phyloP scores from a whole-genome alignment of 2,329 filamentous ascomycete genomes.

The Leptographium flavum region DNA sequence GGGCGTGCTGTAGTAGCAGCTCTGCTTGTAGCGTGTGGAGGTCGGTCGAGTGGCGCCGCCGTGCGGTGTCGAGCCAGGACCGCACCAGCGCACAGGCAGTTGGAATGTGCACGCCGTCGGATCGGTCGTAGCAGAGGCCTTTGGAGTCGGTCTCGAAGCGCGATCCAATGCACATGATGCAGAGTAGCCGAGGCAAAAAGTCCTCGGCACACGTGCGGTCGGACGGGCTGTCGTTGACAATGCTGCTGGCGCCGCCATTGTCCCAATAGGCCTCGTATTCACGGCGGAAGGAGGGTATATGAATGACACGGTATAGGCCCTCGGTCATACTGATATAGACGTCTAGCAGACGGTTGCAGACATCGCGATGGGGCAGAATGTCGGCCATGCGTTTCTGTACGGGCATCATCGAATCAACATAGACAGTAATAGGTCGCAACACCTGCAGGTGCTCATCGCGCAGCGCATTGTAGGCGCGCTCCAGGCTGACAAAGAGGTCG shows the following conservation, averaged over 20 bases:
- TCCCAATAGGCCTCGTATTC: slow-evolving; percentile 40
- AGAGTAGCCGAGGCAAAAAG: slow-evolving; percentile 39
- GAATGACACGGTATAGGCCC: slow-evolving; percentile 37
- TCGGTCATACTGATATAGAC: slow-evolving; percentile 36
- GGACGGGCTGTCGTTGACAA: slow-evolving; percentile 10
- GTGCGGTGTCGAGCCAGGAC: slow-evolving; percentile 36
- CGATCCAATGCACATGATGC: slow-evolving; percentile 37
- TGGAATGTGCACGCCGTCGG: slow-evolving; percentile 40
- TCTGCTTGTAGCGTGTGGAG: slow-evolving; percentile 39
- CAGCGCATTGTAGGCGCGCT: slow-evolving; percentile 31
- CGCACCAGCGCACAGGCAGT: slow-evolving; percentile 41
- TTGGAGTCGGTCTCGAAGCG: slow-evolving; percentile 36
- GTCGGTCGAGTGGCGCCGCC: slow-evolving; percentile 37
- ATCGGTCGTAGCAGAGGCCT: slow-evolving; percentile 34
- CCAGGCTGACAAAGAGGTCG: slow-evolving; percentile 29
- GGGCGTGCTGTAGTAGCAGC: slow-evolving; percentile 36
- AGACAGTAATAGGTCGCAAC: slow-evolving; percentile 37
- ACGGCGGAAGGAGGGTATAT: slow-evolving; percentile 34
- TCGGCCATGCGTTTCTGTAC: slow-evolving; percentile 43
- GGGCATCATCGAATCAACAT: slow-evolving; percentile 44
- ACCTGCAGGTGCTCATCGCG: slow-evolving; percentile 32
- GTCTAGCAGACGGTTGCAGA: slow-evolving; percentile 36
- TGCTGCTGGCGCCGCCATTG: slow-evolving; percentile 23
- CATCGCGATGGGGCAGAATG: slow-evolving; percentile 32
- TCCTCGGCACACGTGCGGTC: slow-evolving; percentile 17